Evolutionary conservation across 2,329 filamentous ascomycete genomes (phyloP), one percentile per base, ranked within the genome.

Genomic region (Colletotrichum graminicola): DNA sequence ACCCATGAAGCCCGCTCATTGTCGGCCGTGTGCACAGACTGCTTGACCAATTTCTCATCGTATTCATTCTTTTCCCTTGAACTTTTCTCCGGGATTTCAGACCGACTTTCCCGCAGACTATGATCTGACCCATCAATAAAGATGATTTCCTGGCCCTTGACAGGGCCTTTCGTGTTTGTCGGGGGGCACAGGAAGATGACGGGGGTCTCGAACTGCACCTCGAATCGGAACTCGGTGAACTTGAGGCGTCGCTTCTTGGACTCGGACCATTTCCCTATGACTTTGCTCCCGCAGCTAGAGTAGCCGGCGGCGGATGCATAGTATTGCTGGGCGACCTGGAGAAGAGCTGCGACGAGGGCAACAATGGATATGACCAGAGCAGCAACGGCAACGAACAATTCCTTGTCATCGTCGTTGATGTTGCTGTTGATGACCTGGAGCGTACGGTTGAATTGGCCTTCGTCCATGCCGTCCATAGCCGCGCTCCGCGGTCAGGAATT

Each of bases 1-100:
- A 86, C 80, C 87, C 87, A 89, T 1, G 87, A 87, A 3, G 85
- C 85, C n/a, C 83, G 78, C 75, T 89, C 87, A 66, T 88, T 88
- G 74, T 89, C 86, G 7, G 87, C 85, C 2, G 87, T 89, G 72
- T 87, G 86, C 0, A 89, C 81, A 2, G 62, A 52, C 21, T 71
- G 67, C 34, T 62, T 71, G 34, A 34, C 47, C 16, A 49, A 6
- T 41, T 73, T 57, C 62, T 79, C 80, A 10, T 62, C 66, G 18
- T 76, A 36, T 16, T 71, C 69, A 16, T 23, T 59, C 26, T 36
- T 23, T 11, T 47, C 36, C 8, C 45, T 56, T 3, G 2, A 5
- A 11, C 2, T 16, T 5, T 23, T n/a, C 3, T 41, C 51, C 10
- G 23, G 12, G 36, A 78, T 57, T 14, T 79, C 76, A 0, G 80